Evolutionary conservation across 441 rosid species (phyloP), one percentile per base, ranked within the genome.

Genomic region (Erysimum pusillum): DNA sequence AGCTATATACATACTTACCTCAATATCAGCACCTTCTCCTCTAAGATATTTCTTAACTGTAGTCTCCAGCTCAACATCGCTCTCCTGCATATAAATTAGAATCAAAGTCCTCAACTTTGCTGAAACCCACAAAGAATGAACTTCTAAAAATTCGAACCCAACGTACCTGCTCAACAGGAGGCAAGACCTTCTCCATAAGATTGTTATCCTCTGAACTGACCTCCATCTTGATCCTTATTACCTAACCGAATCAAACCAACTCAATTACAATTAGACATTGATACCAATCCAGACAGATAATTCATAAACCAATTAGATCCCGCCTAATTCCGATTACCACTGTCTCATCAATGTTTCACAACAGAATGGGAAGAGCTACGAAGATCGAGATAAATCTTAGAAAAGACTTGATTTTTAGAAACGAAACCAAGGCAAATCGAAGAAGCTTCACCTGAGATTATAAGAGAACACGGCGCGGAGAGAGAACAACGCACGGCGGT

Each of bases 21-120:
- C 97, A 58, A 93, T 80, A 87, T 93, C 74, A 59, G 93, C 88
- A 56, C 79, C 89, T 53, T 85, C 91, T 71, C 97, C 99, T 87
- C 98, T 85, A 51, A 89, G 88, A 80, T 90, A 90, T 80, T 88
- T 92, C 82, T 87, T 87, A 15, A 83, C 84, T 44, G 83, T 83
- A n/a, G 76, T 65, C 61, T 93, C 93, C 68, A 87, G 79, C 69
- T 89, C 96, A 20, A 80, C 80, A 66, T 83, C 61, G 6, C 79
- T 82, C 76, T 85, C 89, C 90, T 87, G 85, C 72, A 83, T 54
- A 69, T 38, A 59, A n/a, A 22, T 52, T 22, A 4, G 2, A 54
- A 35, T 6, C 45, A 71, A 56, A 67, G 48, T 4, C 34, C 3
- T 58, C 42, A 35, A 28, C 48, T 73, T 28, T 31, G 2, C 54